Evolutionary conservation across 805 yeast species (phyloP).

Genomic region (Candida taoyuanica): DNA sequence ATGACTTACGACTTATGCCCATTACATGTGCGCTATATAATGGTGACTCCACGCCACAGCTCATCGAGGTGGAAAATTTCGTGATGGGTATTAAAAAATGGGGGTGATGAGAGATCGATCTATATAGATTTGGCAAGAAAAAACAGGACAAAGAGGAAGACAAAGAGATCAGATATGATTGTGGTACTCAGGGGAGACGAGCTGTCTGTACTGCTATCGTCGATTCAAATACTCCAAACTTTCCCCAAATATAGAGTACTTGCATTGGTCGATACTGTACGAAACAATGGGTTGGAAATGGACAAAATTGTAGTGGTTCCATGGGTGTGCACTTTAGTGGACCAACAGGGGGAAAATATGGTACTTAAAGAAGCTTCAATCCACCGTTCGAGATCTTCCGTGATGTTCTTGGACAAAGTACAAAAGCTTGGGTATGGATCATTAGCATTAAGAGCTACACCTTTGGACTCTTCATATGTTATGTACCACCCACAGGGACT

Average conservation of each 20-base stretch:
- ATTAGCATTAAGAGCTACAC: constrained; percentile 4
- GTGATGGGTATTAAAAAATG: too few species aligned
- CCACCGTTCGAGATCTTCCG: constrained; percentile 6
- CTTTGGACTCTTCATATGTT: background rate
- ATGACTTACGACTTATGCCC: too few species aligned
- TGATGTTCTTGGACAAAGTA: constrained; percentile 7
- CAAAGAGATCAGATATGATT: too few species aligned
- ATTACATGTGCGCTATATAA: too few species aligned
- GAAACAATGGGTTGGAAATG: background rate
- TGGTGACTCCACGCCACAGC: too few species aligned
- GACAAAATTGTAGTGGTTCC: too few species aligned
- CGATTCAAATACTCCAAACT: background rate
- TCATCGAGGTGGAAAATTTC: too few species aligned
- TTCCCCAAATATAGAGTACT: background rate
- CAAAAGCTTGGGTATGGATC: background rate
- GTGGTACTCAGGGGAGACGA: constrained; percentile 3
- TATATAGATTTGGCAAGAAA: too few species aligned
- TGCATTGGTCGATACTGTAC: background rate
- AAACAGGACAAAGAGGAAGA: too few species aligned
- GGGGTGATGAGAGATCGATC: too few species aligned
- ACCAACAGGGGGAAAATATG: too few species aligned
- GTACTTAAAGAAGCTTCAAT: constrained; percentile 1
- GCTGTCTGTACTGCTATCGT: constrained; percentile 1
- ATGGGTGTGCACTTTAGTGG: too few species aligned
- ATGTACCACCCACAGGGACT: constrained; percentile 10